These are phyloP conservation scores for Penicillium oxalicum DNA, from an alignment of 2,329 filamentous ascomycete genomes.

Conservation along the genomic window DNA sequence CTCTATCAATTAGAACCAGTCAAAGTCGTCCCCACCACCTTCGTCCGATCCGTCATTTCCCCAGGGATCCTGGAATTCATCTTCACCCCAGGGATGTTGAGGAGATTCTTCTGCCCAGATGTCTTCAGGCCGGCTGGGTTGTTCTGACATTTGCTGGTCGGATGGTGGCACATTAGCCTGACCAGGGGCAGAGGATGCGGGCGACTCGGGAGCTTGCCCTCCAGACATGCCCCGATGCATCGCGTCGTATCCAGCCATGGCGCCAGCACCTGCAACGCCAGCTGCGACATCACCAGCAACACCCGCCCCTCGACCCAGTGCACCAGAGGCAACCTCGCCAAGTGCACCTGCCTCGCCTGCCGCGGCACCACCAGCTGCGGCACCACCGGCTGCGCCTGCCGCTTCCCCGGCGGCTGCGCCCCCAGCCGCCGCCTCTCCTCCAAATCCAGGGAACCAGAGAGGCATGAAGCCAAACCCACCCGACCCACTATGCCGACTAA, in stretches of 20 bases:
- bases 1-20: slow-evolving; percentile 18
- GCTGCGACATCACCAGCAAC: slow-evolving; percentile 39
- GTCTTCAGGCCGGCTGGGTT: slow-evolving; percentile 22
- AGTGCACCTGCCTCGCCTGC: slow-evolving; percentile 35
- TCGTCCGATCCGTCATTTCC: slow-evolving; percentile 14
- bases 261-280: slow-evolving; percentile 50
- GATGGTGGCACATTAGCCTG: slow-evolving; percentile 10
- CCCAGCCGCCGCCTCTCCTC: slow-evolving; percentile 37
- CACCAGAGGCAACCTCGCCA: slow-evolving; percentile 16
- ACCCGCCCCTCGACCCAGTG: slow-evolving; percentile 26
- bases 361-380: slow-evolving; percentile 29
- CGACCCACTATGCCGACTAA: slow-evolving; percentile 53
- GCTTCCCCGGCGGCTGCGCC: slow-evolving; percentile 37
- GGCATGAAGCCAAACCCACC: slow-evolving; percentile 49
- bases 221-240: slow-evolving; percentile 50
- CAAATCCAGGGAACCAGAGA: slow-evolving; percentile 45
- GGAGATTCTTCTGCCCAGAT: slow-evolving; percentile 22
- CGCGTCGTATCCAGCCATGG: slow-evolving; percentile 58
- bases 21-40: slow-evolving; percentile 22
- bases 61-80: slow-evolving; percentile 14
- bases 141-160: slow-evolving; percentile 15
- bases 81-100: slow-evolving; percentile 18
- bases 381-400: slow-evolving; percentile 30
- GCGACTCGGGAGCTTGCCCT: slow-evolving; percentile 14
- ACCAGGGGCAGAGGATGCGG: slow-evolving; percentile 11